phyloP scores from a whole-genome alignment of 495 filamentous ascomycete genomes.

The Penicillium maclennaniae region DNA sequence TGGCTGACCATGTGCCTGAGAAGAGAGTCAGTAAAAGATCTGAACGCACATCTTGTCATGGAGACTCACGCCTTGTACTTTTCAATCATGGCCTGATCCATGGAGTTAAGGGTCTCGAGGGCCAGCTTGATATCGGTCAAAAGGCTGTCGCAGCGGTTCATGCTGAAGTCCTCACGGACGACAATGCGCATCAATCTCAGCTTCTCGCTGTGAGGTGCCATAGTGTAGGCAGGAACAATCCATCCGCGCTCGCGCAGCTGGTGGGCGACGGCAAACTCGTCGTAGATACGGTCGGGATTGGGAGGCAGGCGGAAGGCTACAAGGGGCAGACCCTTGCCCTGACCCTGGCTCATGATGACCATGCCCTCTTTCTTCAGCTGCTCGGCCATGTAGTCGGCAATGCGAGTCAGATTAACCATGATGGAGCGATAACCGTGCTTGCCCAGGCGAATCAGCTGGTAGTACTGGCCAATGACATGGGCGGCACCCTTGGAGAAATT shows the following conservation, averaged over 20 bases:
- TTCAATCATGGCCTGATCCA: conserved; percentile 66
- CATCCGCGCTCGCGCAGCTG: conserved; percentile 78
- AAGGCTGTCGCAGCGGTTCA: conserved; percentile 68
- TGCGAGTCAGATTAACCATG: conserved; percentile 83
- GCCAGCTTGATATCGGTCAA: conserved; percentile 70
- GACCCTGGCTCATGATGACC: conserved; percentile 74
- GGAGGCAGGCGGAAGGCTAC: conserved; percentile 76
- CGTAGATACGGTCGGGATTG: conserved; percentile 59
- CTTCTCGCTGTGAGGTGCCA: conserved; percentile 76
- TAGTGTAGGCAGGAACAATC: conserved; percentile 91
- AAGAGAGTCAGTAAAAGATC: conserved; percentile 3
- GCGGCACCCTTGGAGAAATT: conserved; percentile 93
- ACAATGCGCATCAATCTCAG: conserved; percentile 87
- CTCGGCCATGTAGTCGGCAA: conserved; percentile 71
- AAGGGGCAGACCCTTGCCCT: conserved; percentile 73
- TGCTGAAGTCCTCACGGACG: conserved; percentile 82
- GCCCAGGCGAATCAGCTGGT: conserved; percentile 88
- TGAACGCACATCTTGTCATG: not conserved
- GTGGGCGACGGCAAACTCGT: conserved; percentile 80
- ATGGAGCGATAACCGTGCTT: conserved; percentile 83
- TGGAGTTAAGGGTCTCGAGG: conserved; percentile 60
- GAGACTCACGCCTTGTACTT: conserved; percentile 57
- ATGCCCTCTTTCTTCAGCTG: conserved; percentile 70
- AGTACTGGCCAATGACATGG: conserved; percentile 93
- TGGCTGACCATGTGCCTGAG: conserved; percentile 53